Evolutionary conservation across 176 grass and related monocot genomes (phyloP).

Genomic region (Thinopyrum elongatum): DNA sequence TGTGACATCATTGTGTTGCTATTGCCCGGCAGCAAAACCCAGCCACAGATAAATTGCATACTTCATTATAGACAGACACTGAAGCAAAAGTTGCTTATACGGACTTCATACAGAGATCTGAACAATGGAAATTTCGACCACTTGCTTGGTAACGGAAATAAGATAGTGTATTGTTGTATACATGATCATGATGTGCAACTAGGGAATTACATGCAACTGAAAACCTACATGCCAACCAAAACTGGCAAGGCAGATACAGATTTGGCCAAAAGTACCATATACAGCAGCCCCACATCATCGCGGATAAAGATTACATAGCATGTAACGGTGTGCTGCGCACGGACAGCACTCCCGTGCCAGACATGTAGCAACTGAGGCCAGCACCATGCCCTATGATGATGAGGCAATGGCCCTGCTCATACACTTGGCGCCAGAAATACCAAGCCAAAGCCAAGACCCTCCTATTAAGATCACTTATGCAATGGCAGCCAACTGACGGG

Average conservation of each 20-base stretch:
- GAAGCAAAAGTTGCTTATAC: background rate
- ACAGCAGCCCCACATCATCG: background rate
- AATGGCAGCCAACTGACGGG: background rate
- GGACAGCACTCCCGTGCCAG: background rate
- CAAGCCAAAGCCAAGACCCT: background rate
- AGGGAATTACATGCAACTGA: constrained; percentile 27
- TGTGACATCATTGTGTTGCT: background rate
- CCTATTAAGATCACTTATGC: constrained; percentile 3
- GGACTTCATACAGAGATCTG: background rate
- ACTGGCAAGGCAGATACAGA: constrained; percentile 18
- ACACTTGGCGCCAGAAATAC: constrained; percentile 16
- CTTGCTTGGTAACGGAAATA: background rate
- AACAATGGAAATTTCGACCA: background rate
- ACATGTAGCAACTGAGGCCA: constrained; percentile 11
- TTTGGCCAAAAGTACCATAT: constrained; percentile 12
- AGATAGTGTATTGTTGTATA: constrained; percentile 15
- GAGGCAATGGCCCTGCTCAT: background rate
- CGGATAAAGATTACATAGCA: constrained; percentile 16
- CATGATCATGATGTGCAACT: constrained; percentile 14
- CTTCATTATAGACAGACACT: background rate
- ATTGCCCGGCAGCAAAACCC: background rate
- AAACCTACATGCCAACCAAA: constrained; percentile 43
- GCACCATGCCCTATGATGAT: constrained; percentile 14
- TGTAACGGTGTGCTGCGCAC: background rate
- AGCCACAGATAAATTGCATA: background rate